Evolutionary conservation across 2,329 filamentous ascomycete species (phyloP), one percentile per base, ranked within the genome.

Genomic region (Aspergillus proliferans): DNA sequence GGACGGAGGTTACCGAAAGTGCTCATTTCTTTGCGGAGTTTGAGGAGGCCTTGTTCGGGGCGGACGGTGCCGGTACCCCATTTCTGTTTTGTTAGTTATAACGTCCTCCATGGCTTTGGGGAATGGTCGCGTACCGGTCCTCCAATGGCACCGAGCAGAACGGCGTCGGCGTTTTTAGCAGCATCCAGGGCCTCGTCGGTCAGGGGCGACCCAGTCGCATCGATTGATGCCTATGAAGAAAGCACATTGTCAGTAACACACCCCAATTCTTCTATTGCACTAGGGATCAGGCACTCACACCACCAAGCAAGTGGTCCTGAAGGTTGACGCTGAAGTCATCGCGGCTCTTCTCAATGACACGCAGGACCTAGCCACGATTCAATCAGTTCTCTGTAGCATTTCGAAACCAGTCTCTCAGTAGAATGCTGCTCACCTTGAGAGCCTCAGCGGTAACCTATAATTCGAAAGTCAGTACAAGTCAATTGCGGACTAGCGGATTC

Each of bases 1-100:
- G 91, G 92, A 5, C 92, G 86, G 50, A 97, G 84, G 81, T 97
- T 97, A 60, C 91, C 92, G 73, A 94, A 97, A 49, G 92, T 89
- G 65, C 81, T 80, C 79, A 97, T 87, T 73, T 96, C 88, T 74
- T 94, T 96, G 74, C 92, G 89, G 47, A 97, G 87, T 59, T 78
- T 82, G 53, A 97, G 85, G 62, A 97, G 84, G 53, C 92, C 92
- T 74, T 96, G 88, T 71, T 97, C 92, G 1, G 92, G 92, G 41
- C 91, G 88, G 55, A 96, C 86, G 50, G 83, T 74, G 58, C 88
- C 88, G 28, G 89, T 93, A 53, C 91, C 91, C 89, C 91, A 97
- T 88, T 96, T 83, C 78, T 81, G 48, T 39, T 36, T 43, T 24
- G 36, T 52, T 47, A 51, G 51, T 36, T 40, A 12, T 30, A 28